These are phyloP conservation scores for Cicer chorassanicum DNA, from an alignment of 306 rosid species.

Conservation along the genomic window DNA sequence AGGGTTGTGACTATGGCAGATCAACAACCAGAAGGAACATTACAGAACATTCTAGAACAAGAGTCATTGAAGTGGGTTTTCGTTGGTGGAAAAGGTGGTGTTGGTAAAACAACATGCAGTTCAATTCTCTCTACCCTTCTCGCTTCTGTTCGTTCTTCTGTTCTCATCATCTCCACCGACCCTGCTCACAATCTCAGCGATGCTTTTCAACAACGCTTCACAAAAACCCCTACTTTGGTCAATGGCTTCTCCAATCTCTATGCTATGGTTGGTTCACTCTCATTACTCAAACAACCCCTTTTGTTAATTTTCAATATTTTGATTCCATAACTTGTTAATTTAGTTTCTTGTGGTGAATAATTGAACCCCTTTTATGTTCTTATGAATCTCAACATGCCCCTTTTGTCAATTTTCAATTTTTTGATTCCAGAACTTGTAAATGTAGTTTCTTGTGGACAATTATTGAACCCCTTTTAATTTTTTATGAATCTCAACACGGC, in stretches of 20 bases:
- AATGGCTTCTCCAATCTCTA: slow-evolving; percentile 90
- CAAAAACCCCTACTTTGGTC: slow-evolving; percentile 87
- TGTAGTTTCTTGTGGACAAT: slow-evolving; percentile 15
- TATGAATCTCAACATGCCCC: slow-evolving; percentile 32
- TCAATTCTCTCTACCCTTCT: slow-evolving; percentile 89
- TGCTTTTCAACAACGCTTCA: slow-evolving; percentile 94
- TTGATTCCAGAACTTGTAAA: not conserved
- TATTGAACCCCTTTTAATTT: slow-evolving; percentile 8
- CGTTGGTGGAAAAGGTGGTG: slow-evolving; percentile 98
- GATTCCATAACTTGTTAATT: not conserved
- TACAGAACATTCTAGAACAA: slow-evolving; percentile 83
- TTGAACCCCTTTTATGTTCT: slow-evolving; percentile 11
- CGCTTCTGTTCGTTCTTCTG: slow-evolving; percentile 79
- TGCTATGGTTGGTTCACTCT: slow-evolving; percentile 68
- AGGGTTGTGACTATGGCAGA: slow-evolving; percentile 44
- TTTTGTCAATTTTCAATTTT: not conserved
- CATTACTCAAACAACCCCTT: not conserved
- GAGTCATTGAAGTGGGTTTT: slow-evolving; percentile 93
- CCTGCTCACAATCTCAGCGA: slow-evolving; percentile 99
- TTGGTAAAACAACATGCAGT: slow-evolving; percentile 94
- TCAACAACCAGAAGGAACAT: slow-evolving; percentile 64
- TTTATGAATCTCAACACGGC: not conserved
- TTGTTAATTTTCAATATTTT: slow-evolving; percentile 10
- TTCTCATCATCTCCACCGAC: slow-evolving; percentile 94
- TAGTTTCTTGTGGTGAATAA: slow-evolving; percentile 18